A percentile compares a stretch with the other conserved stretches of the same genome.
These are phyloP conservation scores for Malassezia caprae DNA, from an alignment of 1,284 basidiomycete genomes.

Conservation along the genomic window DNA sequence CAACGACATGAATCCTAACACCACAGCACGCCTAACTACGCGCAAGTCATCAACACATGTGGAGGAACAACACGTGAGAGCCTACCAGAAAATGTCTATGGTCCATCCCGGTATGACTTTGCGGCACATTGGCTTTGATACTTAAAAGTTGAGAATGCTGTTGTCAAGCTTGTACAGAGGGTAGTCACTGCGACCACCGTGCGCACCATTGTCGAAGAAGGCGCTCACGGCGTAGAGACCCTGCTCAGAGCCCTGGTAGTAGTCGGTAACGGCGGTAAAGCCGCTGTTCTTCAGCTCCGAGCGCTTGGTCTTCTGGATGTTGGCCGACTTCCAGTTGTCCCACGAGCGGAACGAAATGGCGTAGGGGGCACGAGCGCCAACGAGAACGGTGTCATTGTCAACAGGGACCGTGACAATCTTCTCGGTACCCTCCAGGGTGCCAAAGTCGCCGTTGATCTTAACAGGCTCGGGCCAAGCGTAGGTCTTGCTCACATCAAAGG, in stretches of 20 bases:
- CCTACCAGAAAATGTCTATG: background rate
- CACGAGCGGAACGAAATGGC: constrained; percentile 30
- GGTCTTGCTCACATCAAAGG: constrained; percentile 24
- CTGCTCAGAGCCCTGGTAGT: constrained; percentile 26
- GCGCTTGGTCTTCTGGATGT: constrained; percentile 22
- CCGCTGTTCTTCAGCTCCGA: constrained; percentile 31
- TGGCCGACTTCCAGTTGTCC: constrained; percentile 32
- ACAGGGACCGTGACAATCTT: constrained; percentile 29
- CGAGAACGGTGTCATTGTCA: constrained; percentile 21
- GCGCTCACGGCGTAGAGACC: constrained; percentile 38
- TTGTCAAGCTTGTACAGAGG: constrained; percentile 25
- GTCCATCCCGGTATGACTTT: background rate
- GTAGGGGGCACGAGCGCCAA: constrained; percentile 37
- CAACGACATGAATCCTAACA: background rate
- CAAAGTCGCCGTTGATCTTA: constrained; percentile 31
- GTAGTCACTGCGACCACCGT: constrained; percentile 29
- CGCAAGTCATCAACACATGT: background rate
- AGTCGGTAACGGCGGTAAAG: constrained; percentile 36
- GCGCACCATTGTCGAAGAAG: constrained; percentile 38
- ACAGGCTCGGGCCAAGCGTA: constrained; percentile 23
- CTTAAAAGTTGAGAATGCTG: constrained; percentile 17
- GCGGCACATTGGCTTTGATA: background rate
- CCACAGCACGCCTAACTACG: background rate
- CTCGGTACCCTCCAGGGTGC: constrained; percentile 28
- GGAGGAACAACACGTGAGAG: background rate